Evolutionary conservation across 805 yeast species (phyloP).

Genomic region (Pichia paraexigua): DNA sequence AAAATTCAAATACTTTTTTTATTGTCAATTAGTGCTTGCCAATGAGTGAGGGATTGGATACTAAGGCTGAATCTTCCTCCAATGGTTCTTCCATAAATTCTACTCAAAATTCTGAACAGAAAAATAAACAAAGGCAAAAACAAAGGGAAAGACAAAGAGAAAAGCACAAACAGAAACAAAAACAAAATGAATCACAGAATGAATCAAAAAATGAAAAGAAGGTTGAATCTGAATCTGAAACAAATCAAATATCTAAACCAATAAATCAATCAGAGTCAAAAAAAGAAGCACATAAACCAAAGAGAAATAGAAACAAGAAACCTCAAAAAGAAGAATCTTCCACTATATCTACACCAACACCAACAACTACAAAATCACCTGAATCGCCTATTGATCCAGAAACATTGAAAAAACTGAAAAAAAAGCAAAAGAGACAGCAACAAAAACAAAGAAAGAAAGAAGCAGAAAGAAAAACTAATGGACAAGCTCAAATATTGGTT

Average conservation of each 20-base stretch:
- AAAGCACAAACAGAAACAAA: background rate
- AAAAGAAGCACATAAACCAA: background rate
- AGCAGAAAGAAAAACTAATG: background rate
- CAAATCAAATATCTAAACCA: background rate
- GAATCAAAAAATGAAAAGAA: background rate
- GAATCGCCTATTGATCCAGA: background rate
- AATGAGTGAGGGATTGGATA: background rate
- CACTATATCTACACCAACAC: background rate
- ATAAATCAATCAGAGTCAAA: background rate
- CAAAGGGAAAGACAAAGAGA: background rate
- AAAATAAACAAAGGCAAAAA: background rate
- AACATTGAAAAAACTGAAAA: background rate
- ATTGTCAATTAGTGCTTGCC: background rate
- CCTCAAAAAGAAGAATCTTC: background rate
- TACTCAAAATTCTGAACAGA: background rate
- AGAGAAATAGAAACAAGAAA: background rate
- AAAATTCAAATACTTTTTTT: background rate
- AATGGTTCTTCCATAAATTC: background rate
- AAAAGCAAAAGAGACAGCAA: constrained; percentile 1
- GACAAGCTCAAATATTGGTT: background rate
- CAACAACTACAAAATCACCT: background rate
- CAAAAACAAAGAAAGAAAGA: background rate
- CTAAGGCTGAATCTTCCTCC: background rate
- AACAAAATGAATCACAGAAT: background rate
- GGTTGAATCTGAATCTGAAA: background rate